Base-by-base conservation (phyloP, 805 yeast genomes). In the Candida krabiensis region DNA sequence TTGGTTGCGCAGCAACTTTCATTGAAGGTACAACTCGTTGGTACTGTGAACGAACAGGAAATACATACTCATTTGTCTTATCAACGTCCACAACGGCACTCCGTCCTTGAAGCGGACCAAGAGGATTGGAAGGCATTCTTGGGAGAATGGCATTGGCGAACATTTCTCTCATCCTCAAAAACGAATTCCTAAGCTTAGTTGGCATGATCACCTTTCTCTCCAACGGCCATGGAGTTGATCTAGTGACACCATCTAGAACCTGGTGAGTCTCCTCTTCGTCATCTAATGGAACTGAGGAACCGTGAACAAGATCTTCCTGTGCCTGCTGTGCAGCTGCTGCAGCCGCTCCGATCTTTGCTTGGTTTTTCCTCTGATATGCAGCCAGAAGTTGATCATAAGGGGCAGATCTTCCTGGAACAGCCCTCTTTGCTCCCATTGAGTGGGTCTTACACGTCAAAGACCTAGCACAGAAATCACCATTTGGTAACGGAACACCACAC, bases 401-500 rank as follows among this genome's bases (percentile, higher is more conserved):
- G 6, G 93, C 90, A 24, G 95, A 81, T 52, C 99, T 75, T 9
- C 99, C 99, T 13, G 79, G 80, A 15, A 93, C 99, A 1, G 96
- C 90, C 52, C 99, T 77, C 55, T 93, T 93, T 19, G 97, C 96
- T 23, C 97, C 97, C 96, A 93, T 90, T 1, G 98, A 87, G 63
- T 93, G 99, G 0, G 97, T 89, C 59, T 93, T 93, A 72, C 99
- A 93, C 0, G 99, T 93, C 43, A 93, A 70, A 0, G 97, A 89
- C 35, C 99, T 74, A 4, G 97, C 97, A 70, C 99, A 93, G 50
- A 80, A 83, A 0, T 95, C 96, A n/a, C 97, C 98, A 48, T 83
- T 85, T 0, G 96, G 89, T 43, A 93, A 67, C 5, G 87, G 85
- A 9, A 93, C 98, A 61, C 99, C 99, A 71, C 99, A 93, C 64